Base-by-base conservation (phyloP, 2,329 filamentous ascomycete species). In the Setomelanomma holmii region DNA sequence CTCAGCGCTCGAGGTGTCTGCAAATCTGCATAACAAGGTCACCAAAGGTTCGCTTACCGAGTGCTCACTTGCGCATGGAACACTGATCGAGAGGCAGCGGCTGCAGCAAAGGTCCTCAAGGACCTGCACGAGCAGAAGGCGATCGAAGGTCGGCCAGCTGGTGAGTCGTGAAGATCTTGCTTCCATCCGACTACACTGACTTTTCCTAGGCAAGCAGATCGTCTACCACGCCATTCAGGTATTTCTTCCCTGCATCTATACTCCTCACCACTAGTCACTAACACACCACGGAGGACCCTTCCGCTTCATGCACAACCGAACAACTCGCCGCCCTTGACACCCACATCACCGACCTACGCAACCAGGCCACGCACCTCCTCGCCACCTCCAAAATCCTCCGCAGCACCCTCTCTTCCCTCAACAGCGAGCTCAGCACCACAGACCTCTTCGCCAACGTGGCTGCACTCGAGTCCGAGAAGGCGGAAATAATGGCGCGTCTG, bases 1-100 rank as follows among this genome's bases (percentile, higher is more conserved):
- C 63, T 84, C 82, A 11, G 82, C 81, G 3, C 83, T 79, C 40
- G 85, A 88, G 41, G 76, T 87, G 36, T 85, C 82, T 48, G 76
- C 80, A 11, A 87, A 88, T 69, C 74, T 88, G 35, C 84, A 85
- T 64, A 85, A 86, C 61, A 82, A 80, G 55, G 81, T 85, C 51
- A 82, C 81, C 12, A 87, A 86, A 75, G 67, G 80, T 82, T 42
- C 40, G 63, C 8, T 7, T 19, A 5, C 1, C 4, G 30, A 8
- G 5, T 10, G 10, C 12, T 35, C 8, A 51, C 66, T 14, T 2
- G 11, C 21, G n/a, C 8, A 34, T 14, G 43, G 38, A 20, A 16
- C 16, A 35, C 58, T 71, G 43, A 69, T 35, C n/a, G 16, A 12
- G 6, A 55, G 6, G 56, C 66, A 81, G 83, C 84, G 11, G 78